Percentiles rank a stretch among this genome's conserved stretches.
Evolutionary conservation across 192 early-diverging fungal species (phyloP).

Genomic region (Lobosporangium transversale): DNA sequence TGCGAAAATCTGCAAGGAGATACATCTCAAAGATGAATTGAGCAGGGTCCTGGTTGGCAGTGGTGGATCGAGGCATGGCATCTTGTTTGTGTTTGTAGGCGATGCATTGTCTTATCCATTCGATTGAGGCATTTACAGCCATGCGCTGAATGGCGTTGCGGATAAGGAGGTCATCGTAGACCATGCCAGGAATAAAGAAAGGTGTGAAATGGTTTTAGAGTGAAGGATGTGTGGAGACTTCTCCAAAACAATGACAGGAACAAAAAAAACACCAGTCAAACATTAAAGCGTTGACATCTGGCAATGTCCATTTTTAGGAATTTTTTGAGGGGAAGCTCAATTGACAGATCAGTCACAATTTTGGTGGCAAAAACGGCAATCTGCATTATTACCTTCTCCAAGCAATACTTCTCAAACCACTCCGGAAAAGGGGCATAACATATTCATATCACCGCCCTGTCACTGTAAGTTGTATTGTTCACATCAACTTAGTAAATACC

Average conservation of each 20-base stretch:
- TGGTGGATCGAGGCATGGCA: not conserved
- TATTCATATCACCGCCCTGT: too few species aligned
- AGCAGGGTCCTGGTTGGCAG: slow-evolving; percentile 6
- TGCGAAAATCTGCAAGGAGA: slow-evolving; percentile 43
- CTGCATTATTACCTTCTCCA: too few species aligned
- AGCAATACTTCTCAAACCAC: too few species aligned
- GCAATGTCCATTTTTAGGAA: too few species aligned
- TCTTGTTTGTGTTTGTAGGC: slow-evolving; percentile 6
- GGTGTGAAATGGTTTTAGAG: slow-evolving; percentile 53
- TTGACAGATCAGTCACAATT: too few species aligned
- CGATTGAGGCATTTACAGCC: slow-evolving; percentile 43
- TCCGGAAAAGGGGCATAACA: too few species aligned
- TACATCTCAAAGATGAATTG: slow-evolving; percentile 41
- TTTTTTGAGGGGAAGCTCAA: too few species aligned
- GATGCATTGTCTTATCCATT: slow-evolving; percentile 50
- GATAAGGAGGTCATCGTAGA: slow-evolving; percentile 40
- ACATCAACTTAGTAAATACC: too few species aligned
- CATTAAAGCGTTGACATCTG: too few species aligned
- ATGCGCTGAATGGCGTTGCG: slow-evolving; percentile 29
- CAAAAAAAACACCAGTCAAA: too few species aligned
- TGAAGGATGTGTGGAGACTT: slow-evolving; percentile 21
- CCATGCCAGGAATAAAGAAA: slow-evolving; percentile 13
- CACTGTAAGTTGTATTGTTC: too few species aligned
- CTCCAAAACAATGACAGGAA: not conserved
- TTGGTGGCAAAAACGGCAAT: too few species aligned